Evolutionary conservation across 768 basidiomycete genomes (phyloP), one percentile per base, ranked within the genome.

Genomic region (Boletus bicolor): DNA sequence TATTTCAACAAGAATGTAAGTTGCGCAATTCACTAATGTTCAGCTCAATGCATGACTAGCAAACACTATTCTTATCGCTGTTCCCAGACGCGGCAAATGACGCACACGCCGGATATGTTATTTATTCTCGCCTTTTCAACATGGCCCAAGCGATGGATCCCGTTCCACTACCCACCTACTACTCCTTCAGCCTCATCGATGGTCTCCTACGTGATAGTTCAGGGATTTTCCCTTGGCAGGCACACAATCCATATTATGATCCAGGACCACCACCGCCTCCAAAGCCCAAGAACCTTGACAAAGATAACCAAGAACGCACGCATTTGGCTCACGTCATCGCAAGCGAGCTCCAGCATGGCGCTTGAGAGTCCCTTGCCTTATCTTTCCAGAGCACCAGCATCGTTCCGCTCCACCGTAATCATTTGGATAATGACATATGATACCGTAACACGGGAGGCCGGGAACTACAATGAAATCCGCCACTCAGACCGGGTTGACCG

Each of bases 51-150:
- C 17, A 34, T 47, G 28, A 19, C 34, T 56, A 42, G 15, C 19
- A 53, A 35, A 26, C 21, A n/a, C 0, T 14, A 53, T 61, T 35
- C 24, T 67, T 46, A 59, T 58, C 54, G 4, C 37, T 49, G 30
- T 44, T 50, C 21, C 26, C 58, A 87, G 89, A 91, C 70, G 90
- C 86, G 4, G 80, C 78, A 34, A 86, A 87, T 64, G 90, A 92
- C 61, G 84, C 84, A 2, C 82, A 86, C 63, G 79, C 87, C 4
- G 86, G 83, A 12, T 82, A 81, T 59, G 58, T 70, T 1, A 58
- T 91, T 24, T 85, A 83, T 67, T 68, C 62, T 32, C 75, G 68
- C 34, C 73, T 91, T 9, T 53, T 67, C 6, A 56, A 54, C 8
- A 79, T 88, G 77, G 69, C 76, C 17, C 56, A 64, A 30, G 49